These are phyloP conservation scores for Termitomyces heimii DNA, from an alignment of 768 basidiomycete species.

Conservation along the genomic window DNA sequence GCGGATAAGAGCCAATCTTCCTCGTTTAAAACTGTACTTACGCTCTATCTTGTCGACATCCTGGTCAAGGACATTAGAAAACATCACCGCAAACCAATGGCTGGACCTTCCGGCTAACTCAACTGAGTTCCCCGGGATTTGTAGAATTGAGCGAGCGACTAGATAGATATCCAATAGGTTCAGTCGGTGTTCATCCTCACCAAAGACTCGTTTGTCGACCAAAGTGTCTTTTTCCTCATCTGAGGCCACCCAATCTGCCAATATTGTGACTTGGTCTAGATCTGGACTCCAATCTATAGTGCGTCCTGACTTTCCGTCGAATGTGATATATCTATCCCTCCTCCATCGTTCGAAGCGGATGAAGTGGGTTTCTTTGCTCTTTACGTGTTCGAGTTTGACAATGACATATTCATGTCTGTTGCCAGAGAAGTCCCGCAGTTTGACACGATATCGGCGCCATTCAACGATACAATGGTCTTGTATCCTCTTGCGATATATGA, in stretches of 20 bases:
- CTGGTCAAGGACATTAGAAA: background rate
- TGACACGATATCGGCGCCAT: constrained; percentile 2
- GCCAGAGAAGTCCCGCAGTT: background rate
- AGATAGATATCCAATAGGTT: constrained; percentile 2
- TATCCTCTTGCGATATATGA: background rate
- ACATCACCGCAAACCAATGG: constrained; percentile 6
- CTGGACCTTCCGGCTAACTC: background rate
- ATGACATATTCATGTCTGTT: background rate
- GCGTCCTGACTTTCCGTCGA: background rate
- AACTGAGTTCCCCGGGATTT: background rate
- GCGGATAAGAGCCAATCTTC: background rate
- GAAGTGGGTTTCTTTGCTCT: background rate
- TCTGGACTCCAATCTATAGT: background rate
- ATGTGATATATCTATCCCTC: background rate
- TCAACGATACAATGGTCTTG: background rate
- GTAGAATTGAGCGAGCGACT: background rate
- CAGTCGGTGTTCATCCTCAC: background rate
- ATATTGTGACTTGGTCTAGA: background rate
- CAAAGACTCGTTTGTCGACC: background rate
- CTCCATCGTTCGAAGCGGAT: background rate
- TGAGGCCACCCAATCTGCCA: background rate
- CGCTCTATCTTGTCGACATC: background rate
- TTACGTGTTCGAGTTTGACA: background rate
- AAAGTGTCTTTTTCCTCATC: background rate
- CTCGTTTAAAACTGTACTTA: background rate